Conservation (phyloP, 257 asterid species). For the Nicotiana otophora region DNA sequence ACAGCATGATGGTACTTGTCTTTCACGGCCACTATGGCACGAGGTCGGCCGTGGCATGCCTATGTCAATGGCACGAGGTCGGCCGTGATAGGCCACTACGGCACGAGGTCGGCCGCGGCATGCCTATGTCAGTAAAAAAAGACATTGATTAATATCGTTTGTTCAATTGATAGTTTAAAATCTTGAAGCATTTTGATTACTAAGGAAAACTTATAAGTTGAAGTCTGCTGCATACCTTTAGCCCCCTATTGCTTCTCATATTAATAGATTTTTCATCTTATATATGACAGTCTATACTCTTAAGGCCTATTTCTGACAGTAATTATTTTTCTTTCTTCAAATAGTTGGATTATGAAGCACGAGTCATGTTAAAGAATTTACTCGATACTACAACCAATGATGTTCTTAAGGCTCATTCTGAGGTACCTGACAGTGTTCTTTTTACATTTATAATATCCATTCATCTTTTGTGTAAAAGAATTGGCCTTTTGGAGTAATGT, state of each 20-base stretch:
- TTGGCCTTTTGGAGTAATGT: not conserved
- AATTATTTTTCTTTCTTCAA: not conserved
- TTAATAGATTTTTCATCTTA: not conserved
- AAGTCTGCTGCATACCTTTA: not conserved
- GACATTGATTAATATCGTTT: too few species aligned
- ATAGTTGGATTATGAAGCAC: constrained; percentile 45
- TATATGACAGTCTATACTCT: not conserved
- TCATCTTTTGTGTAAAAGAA: not conserved
- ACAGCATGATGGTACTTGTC: not conserved
- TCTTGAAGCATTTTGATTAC: not conserved
- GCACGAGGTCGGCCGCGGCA: too few species aligned
- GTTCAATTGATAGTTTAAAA: not conserved
- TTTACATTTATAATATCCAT: not conserved
- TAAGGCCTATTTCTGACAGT: not conserved
- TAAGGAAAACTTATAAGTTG: too few species aligned
- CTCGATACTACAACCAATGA: constrained; percentile 39
- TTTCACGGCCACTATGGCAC: too few species aligned
- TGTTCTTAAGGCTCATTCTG: constrained; percentile 26
- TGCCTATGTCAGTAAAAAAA: too few species aligned
- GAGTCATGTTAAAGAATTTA: constrained; percentile 43
- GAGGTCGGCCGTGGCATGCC: too few species aligned
- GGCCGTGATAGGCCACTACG: too few species aligned
- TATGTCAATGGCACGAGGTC: too few species aligned
- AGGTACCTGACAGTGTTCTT: constrained; percentile 23
- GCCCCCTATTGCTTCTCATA: not conserved